These are phyloP conservation scores for Parietichytrium sp. DNA, from an alignment of 108 stramenopile species.

Conservation along the genomic window DNA sequence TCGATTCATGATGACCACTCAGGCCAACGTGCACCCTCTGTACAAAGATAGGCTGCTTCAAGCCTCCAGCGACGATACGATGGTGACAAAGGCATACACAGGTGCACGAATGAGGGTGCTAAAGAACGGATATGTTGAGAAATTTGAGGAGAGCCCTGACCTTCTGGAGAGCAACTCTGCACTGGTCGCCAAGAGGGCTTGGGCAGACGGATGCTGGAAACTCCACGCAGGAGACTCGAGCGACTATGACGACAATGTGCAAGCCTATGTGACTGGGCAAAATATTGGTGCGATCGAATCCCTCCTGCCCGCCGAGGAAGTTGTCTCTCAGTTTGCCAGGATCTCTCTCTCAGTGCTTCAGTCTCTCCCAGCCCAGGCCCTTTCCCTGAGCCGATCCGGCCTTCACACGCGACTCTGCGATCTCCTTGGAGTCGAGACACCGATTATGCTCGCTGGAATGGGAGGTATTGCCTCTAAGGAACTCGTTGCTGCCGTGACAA, in stretches of 20 bases:
- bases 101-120: conserved; percentile 11
- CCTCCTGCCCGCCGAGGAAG: conserved; percentile 8
- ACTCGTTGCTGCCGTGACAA: conserved; percentile 1
- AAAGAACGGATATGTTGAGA: background rate
- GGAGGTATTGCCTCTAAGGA: background rate
- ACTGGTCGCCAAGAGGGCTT: background rate
- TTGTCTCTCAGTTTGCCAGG: too few species aligned
- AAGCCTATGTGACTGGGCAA: conserved; percentile 18
- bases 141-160: background rate
- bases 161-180: background rate
- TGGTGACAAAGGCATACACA: background rate
- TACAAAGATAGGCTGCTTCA: conserved; percentile 4
- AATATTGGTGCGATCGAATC: conserved; percentile 16
- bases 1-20: background rate
- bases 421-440: background rate
- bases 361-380: too few species aligned
- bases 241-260: conserved; percentile 21
- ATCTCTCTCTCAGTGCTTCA: too few species aligned
- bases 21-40: background rate
- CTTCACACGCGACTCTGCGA: too few species aligned
- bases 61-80: background rate
- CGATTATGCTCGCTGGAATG: conserved; percentile 30
- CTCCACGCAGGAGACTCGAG: background rate
- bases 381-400: too few species aligned
- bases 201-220: background rate